These are phyloP conservation scores for Apiospora kogelbergensis DNA, from an alignment of 2,329 filamentous ascomycete genomes.

Conservation along the genomic window DNA sequence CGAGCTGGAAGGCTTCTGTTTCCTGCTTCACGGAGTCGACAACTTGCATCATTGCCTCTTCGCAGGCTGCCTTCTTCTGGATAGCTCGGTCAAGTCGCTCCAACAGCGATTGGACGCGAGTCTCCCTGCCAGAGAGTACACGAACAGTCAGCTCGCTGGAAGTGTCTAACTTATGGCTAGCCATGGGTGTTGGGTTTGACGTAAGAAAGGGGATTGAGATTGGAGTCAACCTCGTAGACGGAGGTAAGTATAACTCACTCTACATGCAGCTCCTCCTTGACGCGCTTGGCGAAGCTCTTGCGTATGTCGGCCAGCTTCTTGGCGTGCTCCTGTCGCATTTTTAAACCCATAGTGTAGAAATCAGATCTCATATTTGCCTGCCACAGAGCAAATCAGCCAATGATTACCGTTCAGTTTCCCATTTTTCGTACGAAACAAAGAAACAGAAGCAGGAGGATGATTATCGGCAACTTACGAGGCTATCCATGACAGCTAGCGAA, in stretches of 20 bases:
- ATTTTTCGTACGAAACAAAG: not conserved
- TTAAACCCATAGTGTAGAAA: not conserved
- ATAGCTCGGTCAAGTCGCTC: conserved; percentile 11
- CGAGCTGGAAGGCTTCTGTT: not conserved
- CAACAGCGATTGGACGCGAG: not conserved
- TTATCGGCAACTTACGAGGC: not conserved
- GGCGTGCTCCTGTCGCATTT: not conserved
- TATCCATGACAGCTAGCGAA: not conserved
- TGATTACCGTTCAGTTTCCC: not conserved
- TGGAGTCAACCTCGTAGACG: no score
- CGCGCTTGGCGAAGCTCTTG: conserved; percentile 3
- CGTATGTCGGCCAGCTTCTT: not conserved
- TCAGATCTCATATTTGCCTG: not conserved
- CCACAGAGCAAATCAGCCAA: not conserved
- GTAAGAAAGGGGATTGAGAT: no score
- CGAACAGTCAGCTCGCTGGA: not conserved
- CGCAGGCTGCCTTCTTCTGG: conserved; percentile 13
- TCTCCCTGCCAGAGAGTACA: not conserved
- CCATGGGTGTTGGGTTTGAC: no score
- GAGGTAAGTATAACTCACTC: not conserved
- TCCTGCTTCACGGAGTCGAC: not conserved
- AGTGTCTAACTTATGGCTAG: no score
- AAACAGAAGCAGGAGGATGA: not conserved
- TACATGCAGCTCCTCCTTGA: not conserved
- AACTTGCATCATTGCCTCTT: not conserved